Percentiles rank a stretch among this genome's conserved stretches.
phyloP scores from a whole-genome alignment of 768 basidiomycete genomes.

The Boletus subparvulus region DNA sequence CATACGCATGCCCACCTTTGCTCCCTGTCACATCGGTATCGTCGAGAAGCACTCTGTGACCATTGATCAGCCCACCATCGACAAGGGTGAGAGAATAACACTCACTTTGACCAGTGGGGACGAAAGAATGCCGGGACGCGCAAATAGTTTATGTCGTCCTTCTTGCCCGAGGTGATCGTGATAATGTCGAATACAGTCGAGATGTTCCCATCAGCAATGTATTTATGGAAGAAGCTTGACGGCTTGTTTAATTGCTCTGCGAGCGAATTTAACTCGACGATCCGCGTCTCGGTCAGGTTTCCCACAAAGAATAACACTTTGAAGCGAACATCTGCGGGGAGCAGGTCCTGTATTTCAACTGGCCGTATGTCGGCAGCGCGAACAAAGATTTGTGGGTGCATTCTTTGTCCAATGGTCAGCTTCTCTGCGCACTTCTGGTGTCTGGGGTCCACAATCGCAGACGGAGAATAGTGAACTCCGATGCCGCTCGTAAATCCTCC shows the following conservation, averaged over 20 bases:
- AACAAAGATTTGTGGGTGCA: conserved; percentile 37
- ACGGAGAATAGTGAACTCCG: conserved; percentile 42
- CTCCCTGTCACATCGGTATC: conserved; percentile 33
- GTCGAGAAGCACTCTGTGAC: conserved; percentile 36
- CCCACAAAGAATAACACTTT: conserved; percentile 40
- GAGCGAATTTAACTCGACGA: conserved; percentile 21
- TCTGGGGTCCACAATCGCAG: conserved; percentile 33
- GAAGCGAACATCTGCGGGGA: conserved; percentile 40
- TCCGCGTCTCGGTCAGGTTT: conserved; percentile 20
- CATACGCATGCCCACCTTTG: conserved; percentile 36
- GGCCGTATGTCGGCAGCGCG: conserved; percentile 38
- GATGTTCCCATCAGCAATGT: conserved; percentile 16
- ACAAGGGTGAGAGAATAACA: conserved; percentile 2
- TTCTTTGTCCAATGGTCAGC: conserved; percentile 39
- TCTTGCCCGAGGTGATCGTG: conserved; percentile 29
- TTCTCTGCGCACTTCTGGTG: conserved; percentile 32
- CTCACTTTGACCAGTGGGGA: conserved; percentile 44
- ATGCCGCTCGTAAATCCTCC: conserved; percentile 40
- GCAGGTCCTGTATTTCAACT: conserved; percentile 40
- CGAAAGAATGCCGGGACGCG: conserved; percentile 36
- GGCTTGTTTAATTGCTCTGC: conserved; percentile 29
- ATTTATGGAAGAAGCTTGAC: conserved; percentile 31
- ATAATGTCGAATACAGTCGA: conserved; percentile 34
- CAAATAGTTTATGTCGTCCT: conserved; percentile 35
- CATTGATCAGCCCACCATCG: neutral